Evolutionary conservation across 768 basidiomycete genomes (phyloP), one percentile per base, ranked within the genome.

Genomic region (Phaffia tasmanica): DNA sequence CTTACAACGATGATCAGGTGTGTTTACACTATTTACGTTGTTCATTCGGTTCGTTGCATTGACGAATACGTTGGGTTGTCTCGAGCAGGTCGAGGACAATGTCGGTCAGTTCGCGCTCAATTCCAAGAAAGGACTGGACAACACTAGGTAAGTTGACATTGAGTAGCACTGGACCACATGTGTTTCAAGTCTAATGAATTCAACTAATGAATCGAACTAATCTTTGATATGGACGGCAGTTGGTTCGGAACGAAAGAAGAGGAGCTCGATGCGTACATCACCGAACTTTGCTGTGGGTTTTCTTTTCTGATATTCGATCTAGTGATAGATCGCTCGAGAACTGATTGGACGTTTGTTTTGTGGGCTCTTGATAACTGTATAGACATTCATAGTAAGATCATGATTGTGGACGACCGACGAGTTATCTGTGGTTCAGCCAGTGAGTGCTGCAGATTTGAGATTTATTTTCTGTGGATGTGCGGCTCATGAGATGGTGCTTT

Each of bases 371-470:
- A 11, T 11, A 4, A 42, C 11, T 11, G 35, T 25, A 70, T 69
- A 65, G 75, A 73, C 70, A 76, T 77, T 57, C 74, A 75, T 70
- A 49, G 46, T n/a, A 48, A 79, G 69, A 75, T 94, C 29, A 94
- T 95, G 92, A 88, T 94, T 62, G 89, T 95, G 47, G 93, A 95
- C 73, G 93, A 97, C 73, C 81, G 83, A 42, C 81, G 85, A 47
- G 91, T 95, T 55, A 89, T 98, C 70, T 87, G 92, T 81, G 93
- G 94, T 46, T 91, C 88, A 51, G 92, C 94, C 19, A 98, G 97
- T 76, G 32, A 49, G 60, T 67, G 11, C 11, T 5, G 4, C 35
- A 11, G 11, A 5, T 42, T 42, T 42, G 6, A 42, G 11, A 42
- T 4, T 11, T 42, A 5, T 11, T 47, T 29, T 21, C 6, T 16